A percentile compares a stretch with the other conserved stretches of the same genome.
phyloP scores from a whole-genome alignment of 1,139 yeast species.

The Yamadazyma conglobata region DNA sequence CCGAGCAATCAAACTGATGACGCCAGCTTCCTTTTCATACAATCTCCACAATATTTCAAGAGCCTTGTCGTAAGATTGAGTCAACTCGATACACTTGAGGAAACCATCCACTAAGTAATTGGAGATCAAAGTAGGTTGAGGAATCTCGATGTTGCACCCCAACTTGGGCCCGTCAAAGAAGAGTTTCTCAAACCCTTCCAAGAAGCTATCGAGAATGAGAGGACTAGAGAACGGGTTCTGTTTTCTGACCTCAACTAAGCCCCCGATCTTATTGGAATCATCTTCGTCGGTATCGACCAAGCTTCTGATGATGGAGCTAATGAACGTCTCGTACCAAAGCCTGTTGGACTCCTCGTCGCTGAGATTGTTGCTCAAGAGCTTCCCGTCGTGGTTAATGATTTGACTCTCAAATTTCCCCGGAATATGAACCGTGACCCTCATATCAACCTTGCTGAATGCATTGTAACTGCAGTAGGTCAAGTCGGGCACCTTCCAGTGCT shows the following conservation, averaged over 20 bases:
- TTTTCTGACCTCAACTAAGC: slow-evolving; percentile 49
- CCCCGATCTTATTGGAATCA: slow-evolving; percentile 47
- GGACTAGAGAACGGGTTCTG: slow-evolving; percentile 53
- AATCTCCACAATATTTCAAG: slow-evolving; percentile 47
- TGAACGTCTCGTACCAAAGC: slow-evolving; percentile 67
- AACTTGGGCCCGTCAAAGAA: slow-evolving; percentile 63
- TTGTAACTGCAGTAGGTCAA: slow-evolving; percentile 48
- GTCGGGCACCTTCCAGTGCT: slow-evolving; percentile 72
- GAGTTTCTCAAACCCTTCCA: slow-evolving; percentile 57
- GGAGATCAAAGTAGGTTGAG: slow-evolving; percentile 63
- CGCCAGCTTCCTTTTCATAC: slow-evolving; percentile 44
- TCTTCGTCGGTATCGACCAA: slow-evolving; percentile 68
- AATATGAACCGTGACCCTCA: slow-evolving; percentile 67
- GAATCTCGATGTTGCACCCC: slow-evolving; percentile 67
- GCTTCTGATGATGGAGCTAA: slow-evolving; percentile 63
- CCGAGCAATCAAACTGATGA: slow-evolving; percentile 54
- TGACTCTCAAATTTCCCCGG: slow-evolving; percentile 53
- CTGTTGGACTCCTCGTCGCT: slow-evolving; percentile 33
- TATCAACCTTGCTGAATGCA: slow-evolving; percentile 65
- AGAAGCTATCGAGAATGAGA: slow-evolving; percentile 50
- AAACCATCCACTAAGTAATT: slow-evolving; percentile 81
- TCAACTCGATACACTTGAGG: slow-evolving; percentile 57
- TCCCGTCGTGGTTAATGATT: slow-evolving; percentile 48
- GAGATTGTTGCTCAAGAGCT: slow-evolving; percentile 36
- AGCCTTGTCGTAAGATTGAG: slow-evolving; percentile 63